These are phyloP conservation scores for Myxozyma geophila DNA, from an alignment of 805 yeast species.

Conservation along the genomic window DNA sequence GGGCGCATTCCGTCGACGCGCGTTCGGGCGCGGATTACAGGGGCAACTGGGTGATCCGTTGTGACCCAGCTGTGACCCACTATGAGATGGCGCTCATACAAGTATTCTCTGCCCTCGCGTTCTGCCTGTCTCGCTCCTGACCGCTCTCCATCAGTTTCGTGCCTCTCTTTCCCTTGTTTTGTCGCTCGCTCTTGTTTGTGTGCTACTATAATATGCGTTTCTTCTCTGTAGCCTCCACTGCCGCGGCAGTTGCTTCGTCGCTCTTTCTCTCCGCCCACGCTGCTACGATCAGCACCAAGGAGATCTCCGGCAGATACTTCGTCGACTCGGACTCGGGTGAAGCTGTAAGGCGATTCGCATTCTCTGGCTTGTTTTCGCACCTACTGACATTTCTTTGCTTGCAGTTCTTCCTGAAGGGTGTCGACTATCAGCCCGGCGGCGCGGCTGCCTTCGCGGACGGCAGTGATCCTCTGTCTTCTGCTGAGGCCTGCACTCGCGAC, in stretches of 20 bases:
- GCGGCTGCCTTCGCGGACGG: slow-evolving; percentile 58
- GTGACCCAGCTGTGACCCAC: neutral
- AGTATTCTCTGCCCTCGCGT: neutral
- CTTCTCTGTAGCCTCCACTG: slow-evolving; percentile 15
- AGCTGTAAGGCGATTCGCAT: slow-evolving; percentile 55
- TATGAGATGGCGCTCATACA: neutral
- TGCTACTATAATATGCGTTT: slow-evolving; percentile 12
- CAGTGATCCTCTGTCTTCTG: slow-evolving; percentile 78
- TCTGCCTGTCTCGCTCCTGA: neutral
- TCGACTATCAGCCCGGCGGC: slow-evolving; percentile 97
- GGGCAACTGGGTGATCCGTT: neutral
- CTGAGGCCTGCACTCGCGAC: slow-evolving; percentile 77
- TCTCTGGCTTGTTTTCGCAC: neutral
- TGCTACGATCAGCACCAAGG: slow-evolving; percentile 62
- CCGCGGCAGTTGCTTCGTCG: slow-evolving; percentile 12
- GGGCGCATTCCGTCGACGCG: slow-evolving; percentile 14
- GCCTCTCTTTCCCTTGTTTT: neutral
- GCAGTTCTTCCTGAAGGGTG: slow-evolving; percentile 79
- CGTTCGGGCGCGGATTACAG: neutral
- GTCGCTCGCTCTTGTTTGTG: neutral
- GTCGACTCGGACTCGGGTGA: slow-evolving; percentile 72
- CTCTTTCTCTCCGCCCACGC: slow-evolving; percentile 13
- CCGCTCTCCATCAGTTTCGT: neutral
- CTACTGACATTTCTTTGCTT: neutral
- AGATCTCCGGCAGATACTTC: slow-evolving; percentile 70